These are phyloP conservation scores for Vaccinium darrowii DNA, from an alignment of 148 eudicot genomes.

Conservation along the genomic window DNA sequence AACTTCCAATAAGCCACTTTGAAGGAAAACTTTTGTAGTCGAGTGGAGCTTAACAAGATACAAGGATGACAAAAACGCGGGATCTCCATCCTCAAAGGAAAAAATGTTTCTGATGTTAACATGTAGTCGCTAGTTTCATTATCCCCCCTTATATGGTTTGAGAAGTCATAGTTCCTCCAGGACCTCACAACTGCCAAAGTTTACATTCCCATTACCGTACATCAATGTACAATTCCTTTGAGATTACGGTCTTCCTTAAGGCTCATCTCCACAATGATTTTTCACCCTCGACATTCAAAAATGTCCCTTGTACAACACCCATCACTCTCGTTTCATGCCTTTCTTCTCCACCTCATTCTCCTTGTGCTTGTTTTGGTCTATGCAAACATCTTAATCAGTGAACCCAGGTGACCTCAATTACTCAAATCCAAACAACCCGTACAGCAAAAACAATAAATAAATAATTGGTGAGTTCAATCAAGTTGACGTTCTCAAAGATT, in stretches of 20 bases:
- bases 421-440: background rate
- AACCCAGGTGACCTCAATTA: background rate
- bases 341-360: background rate
- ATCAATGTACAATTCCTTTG: background rate
- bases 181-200: background rate
- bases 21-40: background rate
- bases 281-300: background rate
- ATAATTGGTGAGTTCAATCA: background rate
- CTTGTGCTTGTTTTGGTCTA: background rate
- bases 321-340: background rate
- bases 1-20: background rate
- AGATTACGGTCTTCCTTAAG: background rate
- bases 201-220: background rate
- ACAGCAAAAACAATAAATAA: background rate
- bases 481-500: background rate
- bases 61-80: background rate
- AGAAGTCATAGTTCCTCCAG: conserved; percentile 1
- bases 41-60: background rate
- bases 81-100: background rate
- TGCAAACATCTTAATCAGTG: background rate
- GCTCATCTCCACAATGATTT: background rate
- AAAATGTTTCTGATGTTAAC: background rate
- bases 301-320: too few relatives aligned
- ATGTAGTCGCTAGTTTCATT: background rate
- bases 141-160: background rate